phyloP scores from a whole-genome alignment of 345 rosid species.

The Salix viminalis region DNA sequence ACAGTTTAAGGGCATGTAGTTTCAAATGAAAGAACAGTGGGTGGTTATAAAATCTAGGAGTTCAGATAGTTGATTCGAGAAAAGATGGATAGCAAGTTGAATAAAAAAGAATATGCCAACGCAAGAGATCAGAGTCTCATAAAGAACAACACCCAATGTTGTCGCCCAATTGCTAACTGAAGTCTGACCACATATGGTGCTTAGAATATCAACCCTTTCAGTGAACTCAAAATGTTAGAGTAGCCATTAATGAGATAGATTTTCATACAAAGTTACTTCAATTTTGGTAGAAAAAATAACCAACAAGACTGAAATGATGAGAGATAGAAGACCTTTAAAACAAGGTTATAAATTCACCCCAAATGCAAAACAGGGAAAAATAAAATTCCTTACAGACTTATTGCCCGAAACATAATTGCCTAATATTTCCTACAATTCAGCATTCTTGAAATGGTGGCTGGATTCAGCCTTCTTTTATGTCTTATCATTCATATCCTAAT shows the following conservation, averaged over 20 bases:
- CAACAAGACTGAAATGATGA: no score
- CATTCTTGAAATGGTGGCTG: neutral
- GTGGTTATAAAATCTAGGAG: neutral
- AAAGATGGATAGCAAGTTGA: neutral
- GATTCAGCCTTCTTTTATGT: neutral
- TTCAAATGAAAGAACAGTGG: neutral
- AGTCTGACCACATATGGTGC: neutral
- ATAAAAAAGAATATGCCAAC: neutral
- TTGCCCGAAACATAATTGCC: neutral
- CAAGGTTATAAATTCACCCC: neutral
- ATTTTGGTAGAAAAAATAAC: neutral
- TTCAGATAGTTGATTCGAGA: neutral
- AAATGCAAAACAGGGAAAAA: neutral
- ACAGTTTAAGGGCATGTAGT: neutral
- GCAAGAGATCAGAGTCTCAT: neutral
- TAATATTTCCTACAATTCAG: no score
- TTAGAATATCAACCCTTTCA: neutral
- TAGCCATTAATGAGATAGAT: neutral
- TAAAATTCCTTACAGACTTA: neutral
- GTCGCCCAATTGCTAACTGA: neutral
- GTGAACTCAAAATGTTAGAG: neutral
- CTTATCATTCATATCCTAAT: no score
- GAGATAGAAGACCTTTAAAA: neutral
- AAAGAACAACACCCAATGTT: neutral
- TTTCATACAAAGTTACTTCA: neutral